Evolutionary conservation across 2,329 filamentous ascomycete species (phyloP), one percentile per base, ranked within the genome.

Genomic region (Hymenoscyphus infarciens): DNA sequence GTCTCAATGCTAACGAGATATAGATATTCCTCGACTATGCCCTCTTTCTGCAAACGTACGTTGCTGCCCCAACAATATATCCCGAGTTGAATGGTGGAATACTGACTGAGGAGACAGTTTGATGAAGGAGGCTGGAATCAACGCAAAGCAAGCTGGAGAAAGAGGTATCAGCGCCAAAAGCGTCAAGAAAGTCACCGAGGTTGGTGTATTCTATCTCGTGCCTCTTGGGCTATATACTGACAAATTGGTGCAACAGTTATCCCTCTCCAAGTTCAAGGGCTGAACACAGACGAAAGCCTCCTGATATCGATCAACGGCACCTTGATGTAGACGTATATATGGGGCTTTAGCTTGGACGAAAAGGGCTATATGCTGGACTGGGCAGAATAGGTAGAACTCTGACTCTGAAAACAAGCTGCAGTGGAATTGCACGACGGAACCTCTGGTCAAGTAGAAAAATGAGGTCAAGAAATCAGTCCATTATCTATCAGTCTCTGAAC

Each of bases 21-120:
- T 57, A 95, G 91, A 88, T 96, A 66, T 96, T 91, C 71, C 81
- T 96, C 63, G 87, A 95, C 73, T 96, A 96, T 68, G 84, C 91
- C 67, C 81, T 95, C 1, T 96, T 96, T 69, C 88, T 96, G 72
- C 81, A 86, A 74, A 81, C 84, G 82, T 86, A 76, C 55, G 72
- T 65, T 53, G 62, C 33, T 11, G 6, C 29, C 35, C 16, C 59
- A 52, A 11, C 11, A 11, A 1, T 13, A 25, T 25, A 13, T 10
- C 7, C 10, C 45, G n/a, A 22, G 10, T 13, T 10, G 45, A 13
- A 49, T 13, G 39, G 15, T 29, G 11, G 25, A 56, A 39, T 55
- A 59, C 68, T 71, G 54, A 72, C 62, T 29, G 22, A 11, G 16
- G 31, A 11, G 62, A 27, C 56, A 93, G 90, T 53, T 80, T 96